phyloP scores from a whole-genome alignment of 352 stramenopile species.

The Pythium grandisporangium region DNA sequence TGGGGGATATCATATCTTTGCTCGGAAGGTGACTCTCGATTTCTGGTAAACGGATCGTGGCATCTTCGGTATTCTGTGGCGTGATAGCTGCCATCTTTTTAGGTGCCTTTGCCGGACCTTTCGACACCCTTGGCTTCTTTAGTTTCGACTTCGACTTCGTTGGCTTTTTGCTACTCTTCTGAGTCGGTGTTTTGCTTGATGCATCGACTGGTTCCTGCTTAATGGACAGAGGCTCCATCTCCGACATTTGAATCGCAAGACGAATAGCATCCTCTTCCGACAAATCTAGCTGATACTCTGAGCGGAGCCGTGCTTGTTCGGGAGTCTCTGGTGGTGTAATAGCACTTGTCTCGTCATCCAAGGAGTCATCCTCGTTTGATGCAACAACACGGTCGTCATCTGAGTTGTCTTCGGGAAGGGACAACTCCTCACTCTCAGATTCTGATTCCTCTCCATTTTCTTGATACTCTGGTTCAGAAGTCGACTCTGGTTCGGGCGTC shows the following conservation, averaged over 20 bases:
- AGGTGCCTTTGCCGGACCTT: too few relatives aligned
- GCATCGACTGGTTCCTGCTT: too few relatives aligned
- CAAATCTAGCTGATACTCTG: conserved; percentile 32
- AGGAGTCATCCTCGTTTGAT: conserved; percentile 28
- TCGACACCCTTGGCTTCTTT: too few relatives aligned
- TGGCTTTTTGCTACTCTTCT: background rate
- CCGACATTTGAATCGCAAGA: conserved; percentile 35
- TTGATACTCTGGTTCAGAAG: conserved; percentile 31
- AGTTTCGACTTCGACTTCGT: background rate
- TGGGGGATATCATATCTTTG: background rate
- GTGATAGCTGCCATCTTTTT: too few relatives aligned
- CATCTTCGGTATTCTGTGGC: too few relatives aligned
- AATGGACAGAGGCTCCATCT: too few relatives aligned
- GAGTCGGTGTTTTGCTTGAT: too few relatives aligned
- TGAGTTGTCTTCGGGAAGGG: conserved; percentile 44
- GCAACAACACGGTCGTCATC: conserved; percentile 41
- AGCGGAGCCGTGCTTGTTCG: conserved; percentile 20
- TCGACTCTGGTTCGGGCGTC: conserved; percentile 21
- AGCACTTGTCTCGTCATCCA: conserved; percentile 10
- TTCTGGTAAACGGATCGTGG: too few relatives aligned
- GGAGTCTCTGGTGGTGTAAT: conserved; percentile 11
- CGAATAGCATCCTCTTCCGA: conserved; percentile 32
- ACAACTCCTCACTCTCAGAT: conserved; percentile 26
- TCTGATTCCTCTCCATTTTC: conserved; percentile 32
- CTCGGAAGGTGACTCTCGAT: too few relatives aligned